These are phyloP conservation scores for Aspergillus coremiiformis DNA, from an alignment of 495 filamentous ascomycete genomes.

Conservation along the genomic window DNA sequence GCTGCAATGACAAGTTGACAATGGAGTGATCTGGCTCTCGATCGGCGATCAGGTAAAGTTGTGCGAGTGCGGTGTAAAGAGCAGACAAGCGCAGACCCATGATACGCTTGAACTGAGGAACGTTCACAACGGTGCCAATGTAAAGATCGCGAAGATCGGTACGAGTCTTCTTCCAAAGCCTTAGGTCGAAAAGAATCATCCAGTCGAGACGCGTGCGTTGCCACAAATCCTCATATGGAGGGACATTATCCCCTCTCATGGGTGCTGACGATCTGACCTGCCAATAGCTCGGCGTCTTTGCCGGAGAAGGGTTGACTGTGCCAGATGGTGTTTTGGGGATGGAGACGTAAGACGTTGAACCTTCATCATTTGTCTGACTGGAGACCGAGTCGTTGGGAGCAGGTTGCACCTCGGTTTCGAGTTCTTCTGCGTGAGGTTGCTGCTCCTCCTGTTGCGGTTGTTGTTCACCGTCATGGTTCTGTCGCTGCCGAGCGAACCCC, in stretches of 20 bases:
- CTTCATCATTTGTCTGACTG: constrained; percentile 28
- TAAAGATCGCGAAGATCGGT: constrained; percentile 88
- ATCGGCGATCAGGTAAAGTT: constrained; percentile 93
- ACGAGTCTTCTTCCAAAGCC: constrained; percentile 93
- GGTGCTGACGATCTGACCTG: constrained; percentile 67
- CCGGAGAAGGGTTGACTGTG: constrained; percentile 28
- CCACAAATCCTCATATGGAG: constrained; percentile 74
- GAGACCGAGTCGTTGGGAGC: constrained; percentile 55
- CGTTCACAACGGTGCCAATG: constrained; percentile 90
- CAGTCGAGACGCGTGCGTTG: constrained; percentile 87
- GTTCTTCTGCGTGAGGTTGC: constrained; percentile 17
- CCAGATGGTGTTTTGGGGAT: constrained; percentile 36
- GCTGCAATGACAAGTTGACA: constrained; percentile 92
- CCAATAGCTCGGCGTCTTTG: constrained; percentile 69
- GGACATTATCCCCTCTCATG: constrained; percentile 45
- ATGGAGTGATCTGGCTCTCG: constrained; percentile 97
- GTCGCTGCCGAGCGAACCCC: constrained; percentile 24
- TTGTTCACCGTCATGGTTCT: background rate
- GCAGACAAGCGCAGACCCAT: constrained; percentile 87
- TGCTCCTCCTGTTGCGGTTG: constrained; percentile 2
- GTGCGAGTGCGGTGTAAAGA: constrained; percentile 85
- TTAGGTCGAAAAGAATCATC: constrained; percentile 91
- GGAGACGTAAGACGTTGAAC: constrained; percentile 19
- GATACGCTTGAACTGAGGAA: constrained; percentile 94
- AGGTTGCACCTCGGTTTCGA: constrained; percentile 53